These are phyloP conservation scores for Canavalia ensiformis DNA, from an alignment of 306 rosid species.

Conservation along the genomic window DNA sequence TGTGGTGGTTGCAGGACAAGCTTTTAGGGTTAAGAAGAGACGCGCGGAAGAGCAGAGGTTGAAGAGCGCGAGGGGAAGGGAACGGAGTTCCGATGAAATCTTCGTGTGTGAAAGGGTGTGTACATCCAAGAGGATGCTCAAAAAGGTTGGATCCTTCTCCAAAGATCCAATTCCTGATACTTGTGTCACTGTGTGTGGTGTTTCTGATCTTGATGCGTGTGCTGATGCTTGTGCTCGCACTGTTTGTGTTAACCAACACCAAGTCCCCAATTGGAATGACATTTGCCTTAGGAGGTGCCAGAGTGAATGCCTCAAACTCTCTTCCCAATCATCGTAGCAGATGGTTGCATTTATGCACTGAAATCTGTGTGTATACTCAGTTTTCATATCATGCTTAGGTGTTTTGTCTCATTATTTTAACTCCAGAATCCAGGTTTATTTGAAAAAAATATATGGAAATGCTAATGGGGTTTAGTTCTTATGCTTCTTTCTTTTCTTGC, in stretches of 20 bases:
- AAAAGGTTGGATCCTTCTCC: slow-evolving; percentile 89
- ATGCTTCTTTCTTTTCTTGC: slow-evolving; percentile 28
- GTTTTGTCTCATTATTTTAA: slow-evolving; percentile 35
- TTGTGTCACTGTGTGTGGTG: slow-evolving; percentile 94
- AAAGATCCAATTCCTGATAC: slow-evolving; percentile 98
- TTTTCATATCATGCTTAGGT: slow-evolving; percentile 23
- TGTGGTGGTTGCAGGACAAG: slow-evolving; percentile 85
- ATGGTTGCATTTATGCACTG: slow-evolving; percentile 14
- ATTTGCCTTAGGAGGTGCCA: slow-evolving; percentile 91
- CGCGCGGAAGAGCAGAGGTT: slow-evolving; percentile 74
- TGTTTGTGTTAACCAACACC: slow-evolving; percentile 94
- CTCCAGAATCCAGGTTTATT: slow-evolving; percentile 31
- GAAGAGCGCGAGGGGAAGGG: slow-evolving; percentile 84
- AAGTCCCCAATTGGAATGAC: slow-evolving; percentile 94
- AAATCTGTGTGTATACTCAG: slow-evolving; percentile 37
- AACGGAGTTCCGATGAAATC: slow-evolving; percentile 85
- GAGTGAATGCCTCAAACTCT: slow-evolving; percentile 91
- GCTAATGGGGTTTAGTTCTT: slow-evolving; percentile 11
- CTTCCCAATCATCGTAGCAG: slow-evolving; percentile 70
- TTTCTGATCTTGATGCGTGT: slow-evolving; percentile 91
- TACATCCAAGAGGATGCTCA: slow-evolving; percentile 90
- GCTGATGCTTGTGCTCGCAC: slow-evolving; percentile 97
- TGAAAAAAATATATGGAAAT: slow-evolving; percentile 32
- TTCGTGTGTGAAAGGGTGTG: slow-evolving; percentile 96
- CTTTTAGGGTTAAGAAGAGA: slow-evolving; percentile 72